Base-by-base conservation (phyloP, 805 yeast species). In the Spathaspora girioi region DNA sequence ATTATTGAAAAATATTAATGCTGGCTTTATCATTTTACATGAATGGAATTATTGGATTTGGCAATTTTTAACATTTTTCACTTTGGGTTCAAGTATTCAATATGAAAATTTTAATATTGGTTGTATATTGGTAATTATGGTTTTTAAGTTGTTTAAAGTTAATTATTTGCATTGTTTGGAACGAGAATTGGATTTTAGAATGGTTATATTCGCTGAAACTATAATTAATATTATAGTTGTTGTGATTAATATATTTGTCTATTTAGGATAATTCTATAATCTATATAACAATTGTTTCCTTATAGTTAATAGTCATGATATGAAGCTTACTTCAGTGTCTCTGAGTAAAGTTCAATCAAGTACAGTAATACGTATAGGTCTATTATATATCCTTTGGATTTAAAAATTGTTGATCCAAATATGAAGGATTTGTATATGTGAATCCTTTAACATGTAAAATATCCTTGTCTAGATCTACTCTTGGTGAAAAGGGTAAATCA, bases 381-480 rank as follows among this genome's bases (percentile, higher is more conserved):
- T 35, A 26, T 38, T 40, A 23, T 48, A 43, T 18, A 31, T 49
- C 32, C 45, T 43, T 46, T 18, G 31, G 49, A 38, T 40, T 46
- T 38, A 29, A 45, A 23, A 31, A 42, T 18, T 23, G 44, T 20
- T 19, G 15, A 38, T 60, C 56, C 52, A 72, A 59, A 54, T 63
- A 71, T 35, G 66, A 67, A 45, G 73, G 73, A 58, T 74, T 71
- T 2, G 73, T 74, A 56, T 64, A 74, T 1, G 76, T 68, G 51
- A 74, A 74, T 4, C 75, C 78, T 42, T 70, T 67, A 20, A 74
- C 69, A 54, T 73, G 71, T 45, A 74, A 60, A 19, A 74, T 61
- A 48, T 74, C 78, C 31, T 55, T 53, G 40, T 42, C 57, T 46
- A 47, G 45, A 32, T 52, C 59, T 47, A 60, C 62, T 45, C 66